These are phyloP conservation scores for Candida ficus DNA, from an alignment of 805 yeast genomes.

Conservation along the genomic window DNA sequence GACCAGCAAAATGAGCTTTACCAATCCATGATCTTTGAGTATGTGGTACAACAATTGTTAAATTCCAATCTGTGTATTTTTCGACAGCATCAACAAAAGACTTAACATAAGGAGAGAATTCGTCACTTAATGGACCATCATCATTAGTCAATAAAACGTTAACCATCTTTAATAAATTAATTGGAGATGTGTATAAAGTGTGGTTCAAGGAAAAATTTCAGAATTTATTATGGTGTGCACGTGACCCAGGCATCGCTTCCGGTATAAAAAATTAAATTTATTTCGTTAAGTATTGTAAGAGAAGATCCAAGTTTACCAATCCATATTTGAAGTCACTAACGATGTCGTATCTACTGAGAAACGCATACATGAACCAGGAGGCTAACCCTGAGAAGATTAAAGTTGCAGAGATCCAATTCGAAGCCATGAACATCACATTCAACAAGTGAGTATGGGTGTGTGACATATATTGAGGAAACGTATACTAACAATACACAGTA, in stretches of 20 bases:
- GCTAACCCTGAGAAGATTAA: constrained; percentile 57
- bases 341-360: constrained; percentile 63
- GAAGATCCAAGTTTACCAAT: no score
- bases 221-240: not conserved
- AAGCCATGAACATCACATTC: constrained; percentile 55
- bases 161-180: not conserved
- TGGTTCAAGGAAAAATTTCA: no score
- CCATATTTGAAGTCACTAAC: no score
- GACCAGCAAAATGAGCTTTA: constrained; percentile 90
- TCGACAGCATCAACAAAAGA: constrained; percentile 68
- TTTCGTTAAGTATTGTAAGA: no score
- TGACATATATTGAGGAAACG: no score
- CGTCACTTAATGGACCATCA: constrained; percentile 87
- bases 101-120: constrained; percentile 79
- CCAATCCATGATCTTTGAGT: constrained; percentile 95
- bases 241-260: no score
- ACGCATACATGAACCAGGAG: constrained; percentile 39
- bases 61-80: constrained; percentile 71
- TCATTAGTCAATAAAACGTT: constrained; percentile 65
- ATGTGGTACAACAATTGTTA: constrained; percentile 77
- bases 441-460: constrained; percentile 38
- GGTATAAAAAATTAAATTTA: no score
- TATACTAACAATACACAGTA: constrained; percentile 27
- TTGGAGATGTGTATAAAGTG: no score
- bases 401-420: constrained; percentile 63